Conservation (phyloP, 805 yeast species). For the Pichia manshurica region DNA sequence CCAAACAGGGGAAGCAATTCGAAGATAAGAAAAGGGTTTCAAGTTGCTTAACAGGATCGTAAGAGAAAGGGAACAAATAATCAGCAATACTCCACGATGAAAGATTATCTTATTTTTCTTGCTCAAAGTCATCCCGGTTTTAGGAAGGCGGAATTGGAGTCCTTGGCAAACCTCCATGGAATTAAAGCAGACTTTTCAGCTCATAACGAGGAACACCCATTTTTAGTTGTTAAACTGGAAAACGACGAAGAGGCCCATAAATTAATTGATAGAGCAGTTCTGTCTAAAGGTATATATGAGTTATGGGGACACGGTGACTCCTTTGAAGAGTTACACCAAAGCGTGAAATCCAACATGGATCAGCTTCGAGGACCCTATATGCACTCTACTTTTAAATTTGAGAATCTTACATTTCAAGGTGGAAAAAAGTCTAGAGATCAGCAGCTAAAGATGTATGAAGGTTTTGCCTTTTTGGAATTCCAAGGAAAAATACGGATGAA, state of each 20-base stretch:
- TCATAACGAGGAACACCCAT: slow-evolving; percentile 62
- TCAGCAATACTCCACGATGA: slow-evolving; percentile 29
- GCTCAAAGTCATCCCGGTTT: slow-evolving; percentile 82
- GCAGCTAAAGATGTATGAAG: slow-evolving; percentile 60
- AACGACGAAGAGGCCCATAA: slow-evolving; percentile 61
- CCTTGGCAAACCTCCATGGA: slow-evolving; percentile 63
- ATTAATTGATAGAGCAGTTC: slow-evolving; percentile 60
- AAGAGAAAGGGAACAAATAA: no score
- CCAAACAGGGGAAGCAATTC: no score
- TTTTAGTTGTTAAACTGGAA: slow-evolving; percentile 59
- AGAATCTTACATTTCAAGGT: slow-evolving; percentile 72
- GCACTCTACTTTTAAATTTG: slow-evolving; percentile 67
- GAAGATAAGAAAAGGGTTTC: no score
- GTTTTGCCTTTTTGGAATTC: slow-evolving; percentile 63
- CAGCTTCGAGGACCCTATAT: slow-evolving; percentile 33
- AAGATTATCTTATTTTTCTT: slow-evolving; percentile 67
- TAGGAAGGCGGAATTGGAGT: slow-evolving; percentile 75
- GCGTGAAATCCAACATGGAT: slow-evolving; percentile 32
- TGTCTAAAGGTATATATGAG: slow-evolving; percentile 75
- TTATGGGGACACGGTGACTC: slow-evolving; percentile 69
- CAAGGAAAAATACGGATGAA: slow-evolving; percentile 77
- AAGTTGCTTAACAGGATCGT: no score
- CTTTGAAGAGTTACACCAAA: slow-evolving; percentile 52
- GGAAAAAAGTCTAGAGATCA: slow-evolving; percentile 43
- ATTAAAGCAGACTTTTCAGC: slow-evolving; percentile 53